Evolutionary conservation across 1,284 basidiomycete species (phyloP).

Genomic region (Microbotryum saponariae): DNA sequence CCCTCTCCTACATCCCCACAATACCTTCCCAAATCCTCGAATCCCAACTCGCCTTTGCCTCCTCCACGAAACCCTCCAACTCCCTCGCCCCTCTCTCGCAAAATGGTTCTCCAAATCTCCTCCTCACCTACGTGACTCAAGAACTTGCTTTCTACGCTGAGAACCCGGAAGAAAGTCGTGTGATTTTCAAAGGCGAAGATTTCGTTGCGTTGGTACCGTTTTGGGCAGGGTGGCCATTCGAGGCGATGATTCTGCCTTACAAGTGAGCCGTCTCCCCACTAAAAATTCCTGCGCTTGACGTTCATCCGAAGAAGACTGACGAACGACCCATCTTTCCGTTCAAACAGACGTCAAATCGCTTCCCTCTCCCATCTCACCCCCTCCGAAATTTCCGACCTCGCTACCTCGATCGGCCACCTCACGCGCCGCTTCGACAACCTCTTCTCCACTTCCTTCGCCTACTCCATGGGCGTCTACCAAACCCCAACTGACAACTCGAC

Average conservation of each 20-base stretch:
- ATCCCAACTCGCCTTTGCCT: conserved; percentile 53
- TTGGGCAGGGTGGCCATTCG: conserved; percentile 96
- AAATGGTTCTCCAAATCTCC: conserved; percentile 58
- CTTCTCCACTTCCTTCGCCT: conserved; percentile 61
- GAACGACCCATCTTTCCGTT: background rate
- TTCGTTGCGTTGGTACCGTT: conserved; percentile 87
- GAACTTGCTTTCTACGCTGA: conserved; percentile 53
- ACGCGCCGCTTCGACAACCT: conserved; percentile 78
- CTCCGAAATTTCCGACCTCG: conserved; percentile 58
- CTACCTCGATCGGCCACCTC: conserved; percentile 56
- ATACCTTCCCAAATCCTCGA: conserved; percentile 29
- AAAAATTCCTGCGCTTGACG: too few species aligned
- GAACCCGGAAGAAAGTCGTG: conserved; percentile 39
- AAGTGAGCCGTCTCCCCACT: conserved; percentile 34
- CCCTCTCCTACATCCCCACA: conserved; percentile 59
- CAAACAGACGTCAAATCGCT: conserved; percentile 55
- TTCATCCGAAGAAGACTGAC: background rate
- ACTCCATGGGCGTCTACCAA: conserved; percentile 94
- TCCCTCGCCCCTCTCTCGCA: conserved; percentile 22
- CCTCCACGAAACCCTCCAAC: conserved; percentile 10
- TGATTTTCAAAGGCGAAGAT: conserved; percentile 64
- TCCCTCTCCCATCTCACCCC: conserved; percentile 57
- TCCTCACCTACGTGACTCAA: conserved; percentile 74
- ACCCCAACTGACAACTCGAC: conserved; percentile 52
- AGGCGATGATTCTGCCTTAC: conserved; percentile 71